phyloP scores from a whole-genome alignment of 2,329 filamentous ascomycete genomes.

The Ophiostoma montium region DNA sequence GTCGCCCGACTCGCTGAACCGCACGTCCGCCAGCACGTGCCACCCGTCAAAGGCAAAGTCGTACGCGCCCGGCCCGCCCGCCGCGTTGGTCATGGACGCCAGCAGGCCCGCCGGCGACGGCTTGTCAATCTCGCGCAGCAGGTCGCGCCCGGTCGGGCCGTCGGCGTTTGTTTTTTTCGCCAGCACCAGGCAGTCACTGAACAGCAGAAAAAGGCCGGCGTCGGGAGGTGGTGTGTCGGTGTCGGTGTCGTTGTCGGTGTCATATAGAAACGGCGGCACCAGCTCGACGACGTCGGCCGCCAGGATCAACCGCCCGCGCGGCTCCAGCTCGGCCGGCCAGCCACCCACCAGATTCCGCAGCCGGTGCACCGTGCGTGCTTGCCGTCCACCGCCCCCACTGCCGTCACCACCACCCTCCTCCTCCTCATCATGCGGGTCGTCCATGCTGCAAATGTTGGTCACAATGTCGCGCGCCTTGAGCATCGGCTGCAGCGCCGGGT shows the following conservation, averaged over 20 bases:
- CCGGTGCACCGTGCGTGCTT: slow-evolving; percentile 58
- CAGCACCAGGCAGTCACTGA: slow-evolving; percentile 67
- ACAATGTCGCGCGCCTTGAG: slow-evolving; percentile 86
- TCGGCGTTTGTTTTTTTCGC: slow-evolving; percentile 44
- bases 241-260: slow-evolving; percentile 16
- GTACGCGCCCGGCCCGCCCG: slow-evolving; percentile 44
- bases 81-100: slow-evolving; percentile 49
- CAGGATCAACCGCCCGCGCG: slow-evolving; percentile 64
- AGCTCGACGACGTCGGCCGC: slow-evolving; percentile 71
- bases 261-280: slow-evolving; percentile 48
- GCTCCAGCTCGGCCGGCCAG: slow-evolving; percentile 61
- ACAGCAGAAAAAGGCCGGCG: slow-evolving; percentile 65
- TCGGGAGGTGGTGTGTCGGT: slow-evolving; percentile 29
- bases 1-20: slow-evolving; percentile 57
- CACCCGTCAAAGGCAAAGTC: slow-evolving; percentile 67
- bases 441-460: slow-evolving; percentile 90
- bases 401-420: background rate
- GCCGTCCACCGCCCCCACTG: slow-evolving; percentile 22
- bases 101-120: slow-evolving; percentile 51
- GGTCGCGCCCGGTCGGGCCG: slow-evolving; percentile 52
- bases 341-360: slow-evolving; percentile 62
- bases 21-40: slow-evolving; percentile 53
- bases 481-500: slow-evolving; percentile 70
- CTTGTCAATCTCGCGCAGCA: slow-evolving; percentile 76
- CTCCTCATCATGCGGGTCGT: slow-evolving; percentile 55